Base-by-base conservation (phyloP, 768 basidiomycete genomes). In the Naganishia friedmannii region DNA sequence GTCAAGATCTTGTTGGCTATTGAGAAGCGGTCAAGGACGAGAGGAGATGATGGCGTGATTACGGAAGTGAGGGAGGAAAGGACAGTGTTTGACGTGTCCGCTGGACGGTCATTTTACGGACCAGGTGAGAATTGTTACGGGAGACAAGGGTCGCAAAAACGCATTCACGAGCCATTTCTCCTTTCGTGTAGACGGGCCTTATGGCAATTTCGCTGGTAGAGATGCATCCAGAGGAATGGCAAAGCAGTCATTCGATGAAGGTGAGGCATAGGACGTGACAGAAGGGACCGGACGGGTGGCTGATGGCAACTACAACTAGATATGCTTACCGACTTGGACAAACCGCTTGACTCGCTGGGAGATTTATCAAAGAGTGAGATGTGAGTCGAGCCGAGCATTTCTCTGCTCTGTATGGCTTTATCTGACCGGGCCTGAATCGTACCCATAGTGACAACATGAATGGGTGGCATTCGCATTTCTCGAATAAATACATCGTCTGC, bases 191-290 rank as follows among this genome's bases (percentile, higher is more conserved):
- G 95, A 88, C 75, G 95, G 94, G 0, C 92, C 93, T 86, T 97
- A 97, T 77, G 93, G 92, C 34, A 95, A 94, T 82, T 98, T 99
- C 84, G 94, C 96, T 2, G 96, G 95, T 6, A 83, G 94, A 58
- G 95, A 99, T 82, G 95, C 95, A 1, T 94, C 92, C 19, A 84
- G 94, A 45, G 94, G 95, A 5, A 94, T 98, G 91, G 95, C 95
- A 8, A 96, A 94, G 82, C 94, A 97, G 82, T 95, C 93, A 2
- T 97, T 96, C 74, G 94, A 94, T 63, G 34, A 83, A n/a, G 92
- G 93, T 92, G 76, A 65, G 89, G 23, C 3, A 6, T 37, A 13
- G 3, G 34, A 12, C 32, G 29, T 39, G 15, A n/a, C 3, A 15
- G 19, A 13, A 34, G 46, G 7, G 42, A 5, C 15, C 29, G 42